These are phyloP conservation scores for Diaporthe eres DNA, from an alignment of 2,329 filamentous ascomycete genomes.

Conservation along the genomic window DNA sequence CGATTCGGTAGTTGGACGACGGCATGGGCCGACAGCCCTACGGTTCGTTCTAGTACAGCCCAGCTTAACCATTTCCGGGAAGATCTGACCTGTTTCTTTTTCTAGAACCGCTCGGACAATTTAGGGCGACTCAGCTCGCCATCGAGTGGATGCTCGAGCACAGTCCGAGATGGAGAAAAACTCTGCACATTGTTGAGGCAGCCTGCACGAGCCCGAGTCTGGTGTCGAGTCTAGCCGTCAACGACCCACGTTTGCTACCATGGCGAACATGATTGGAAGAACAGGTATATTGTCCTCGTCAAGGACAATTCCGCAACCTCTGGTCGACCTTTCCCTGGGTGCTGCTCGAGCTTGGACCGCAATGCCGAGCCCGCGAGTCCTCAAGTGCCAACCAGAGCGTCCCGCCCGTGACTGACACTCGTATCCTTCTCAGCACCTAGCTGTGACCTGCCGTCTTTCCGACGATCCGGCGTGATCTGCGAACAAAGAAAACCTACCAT, in stretches of 20 bases:
- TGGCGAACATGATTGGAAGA: background rate
- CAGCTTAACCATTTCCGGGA: background rate
- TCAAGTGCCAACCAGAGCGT: background rate
- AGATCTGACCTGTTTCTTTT: background rate
- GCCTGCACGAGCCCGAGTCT: background rate
- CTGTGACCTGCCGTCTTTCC: background rate
- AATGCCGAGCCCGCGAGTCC: background rate
- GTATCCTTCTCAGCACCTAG: background rate
- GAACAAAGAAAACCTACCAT: background rate
- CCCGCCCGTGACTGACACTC: background rate
- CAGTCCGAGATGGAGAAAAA: background rate
- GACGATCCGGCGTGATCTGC: background rate
- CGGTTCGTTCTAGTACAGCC: background rate
- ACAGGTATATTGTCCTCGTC: background rate
- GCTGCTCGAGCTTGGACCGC: background rate
- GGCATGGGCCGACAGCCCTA: conserved; percentile 27
- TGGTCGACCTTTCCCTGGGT: background rate
- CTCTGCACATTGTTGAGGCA: background rate
- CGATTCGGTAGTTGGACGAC: background rate
- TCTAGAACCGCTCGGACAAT: conserved; percentile 5
- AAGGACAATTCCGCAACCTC: background rate
- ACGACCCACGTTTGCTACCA: background rate
- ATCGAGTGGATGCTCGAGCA: conserved; percentile 1
- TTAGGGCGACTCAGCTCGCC: background rate
- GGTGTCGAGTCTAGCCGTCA: background rate